A percentile compares a stretch with the other conserved stretches of the same genome.
These are phyloP conservation scores for Cinnamomum chago DNA, from an alignment of 164 flowering plant genomes.

Conservation along the genomic window DNA sequence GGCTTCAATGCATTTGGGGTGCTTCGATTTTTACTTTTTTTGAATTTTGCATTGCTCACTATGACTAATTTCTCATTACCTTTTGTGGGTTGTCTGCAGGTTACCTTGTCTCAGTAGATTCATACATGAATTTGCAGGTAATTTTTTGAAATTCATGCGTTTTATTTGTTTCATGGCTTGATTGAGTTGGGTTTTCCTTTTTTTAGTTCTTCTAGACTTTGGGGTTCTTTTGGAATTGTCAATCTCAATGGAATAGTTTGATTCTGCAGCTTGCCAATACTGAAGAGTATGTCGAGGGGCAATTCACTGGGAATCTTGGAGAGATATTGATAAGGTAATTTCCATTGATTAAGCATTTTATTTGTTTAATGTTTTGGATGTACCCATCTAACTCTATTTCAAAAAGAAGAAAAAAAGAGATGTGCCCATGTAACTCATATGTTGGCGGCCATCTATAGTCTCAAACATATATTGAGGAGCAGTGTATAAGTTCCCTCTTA, in stretches of 20 bases:
- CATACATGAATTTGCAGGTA: constrained; percentile 71
- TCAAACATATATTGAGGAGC: neutral
- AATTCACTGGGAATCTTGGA: constrained; percentile 82
- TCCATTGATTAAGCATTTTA: neutral
- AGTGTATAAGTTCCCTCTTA: too few relatives aligned
- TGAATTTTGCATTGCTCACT: too few relatives aligned
- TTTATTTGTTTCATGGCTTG: too few relatives aligned
- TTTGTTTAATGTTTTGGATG: neutral
- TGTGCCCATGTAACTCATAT: neutral
- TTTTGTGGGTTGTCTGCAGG: constrained; percentile 35
- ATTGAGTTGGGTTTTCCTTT: too few relatives aligned
- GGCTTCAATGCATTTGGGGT: neutral
- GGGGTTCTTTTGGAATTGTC: too few relatives aligned
- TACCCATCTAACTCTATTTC: neutral
- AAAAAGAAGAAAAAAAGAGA: neutral
- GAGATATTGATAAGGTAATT: constrained; percentile 90
- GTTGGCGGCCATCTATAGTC: neutral
- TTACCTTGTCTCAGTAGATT: constrained; percentile 85
- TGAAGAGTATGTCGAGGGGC: constrained; percentile 88
- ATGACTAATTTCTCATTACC: too few relatives aligned
- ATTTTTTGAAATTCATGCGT: neutral
- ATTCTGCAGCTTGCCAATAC: constrained; percentile 73
- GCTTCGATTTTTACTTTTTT: neutral
- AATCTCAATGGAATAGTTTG: neutral
- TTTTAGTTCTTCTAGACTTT: too few relatives aligned